These are phyloP conservation scores for Guadua angustifolia DNA, from an alignment of 176 grass and related monocot species.

Conservation along the genomic window DNA sequence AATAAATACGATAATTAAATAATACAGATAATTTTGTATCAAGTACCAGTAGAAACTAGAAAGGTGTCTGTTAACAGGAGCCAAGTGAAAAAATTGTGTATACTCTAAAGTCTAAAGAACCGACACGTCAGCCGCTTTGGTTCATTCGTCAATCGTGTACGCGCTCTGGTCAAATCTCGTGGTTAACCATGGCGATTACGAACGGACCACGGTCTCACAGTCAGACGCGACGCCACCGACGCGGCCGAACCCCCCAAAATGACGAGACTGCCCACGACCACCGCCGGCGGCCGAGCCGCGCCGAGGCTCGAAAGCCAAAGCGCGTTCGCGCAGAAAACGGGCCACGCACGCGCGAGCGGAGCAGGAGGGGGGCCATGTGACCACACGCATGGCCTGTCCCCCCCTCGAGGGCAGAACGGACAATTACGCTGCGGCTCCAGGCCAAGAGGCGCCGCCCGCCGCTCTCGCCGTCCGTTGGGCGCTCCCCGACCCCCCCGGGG, in stretches of 20 bases:
- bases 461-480: neutral
- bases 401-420: neutral
- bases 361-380: constrained; percentile 26
- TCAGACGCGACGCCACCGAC: neutral
- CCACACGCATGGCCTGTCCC: constrained; percentile 44
- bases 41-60: no score
- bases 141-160: no score
- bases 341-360: constrained; percentile 8
- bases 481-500: neutral
- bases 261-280: constrained; percentile 16
- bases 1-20: no score
- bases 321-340: neutral
- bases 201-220: neutral
- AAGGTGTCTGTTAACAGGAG: no score
- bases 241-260: neutral
- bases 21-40: no score
- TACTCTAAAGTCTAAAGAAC: no score
- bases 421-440: neutral
- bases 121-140: no score
- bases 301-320: neutral
- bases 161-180: neutral
- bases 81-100: no score
- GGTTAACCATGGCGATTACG: no score
- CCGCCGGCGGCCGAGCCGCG: neutral
- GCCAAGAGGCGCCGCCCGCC: no score